Base-by-base conservation (phyloP, 2,329 filamentous ascomycete species). In the Tolypocladium nubicola region DNA sequence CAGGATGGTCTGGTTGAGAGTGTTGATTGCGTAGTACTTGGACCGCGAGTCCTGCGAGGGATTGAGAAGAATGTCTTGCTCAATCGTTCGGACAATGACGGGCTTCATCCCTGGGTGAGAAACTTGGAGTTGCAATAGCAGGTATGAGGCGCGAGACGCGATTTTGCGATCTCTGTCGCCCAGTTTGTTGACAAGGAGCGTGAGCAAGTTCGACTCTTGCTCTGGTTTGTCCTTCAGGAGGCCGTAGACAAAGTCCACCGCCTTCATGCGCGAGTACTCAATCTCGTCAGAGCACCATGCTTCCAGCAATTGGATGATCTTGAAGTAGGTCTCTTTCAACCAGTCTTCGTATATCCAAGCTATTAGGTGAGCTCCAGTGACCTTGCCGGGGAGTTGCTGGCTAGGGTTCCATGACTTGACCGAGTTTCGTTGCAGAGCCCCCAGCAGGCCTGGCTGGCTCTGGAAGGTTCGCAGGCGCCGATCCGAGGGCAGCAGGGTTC, bases 111-210 rank as follows among this genome's bases (percentile, higher is more conserved):
- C 81, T 0, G 94, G 94, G 70, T 99, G 94, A 0, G 87, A 85
- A 59, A 86, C 88, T 67, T 97, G 84, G 9, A 99, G 79, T 69
- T 99, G 94, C 55, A 99, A 79, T n/a, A 99, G 78, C 50, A 97
- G 81, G 71, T 96, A 96, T 0, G 94, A 97, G 2, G 93, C 88
- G 59, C 92, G 85, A 4, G 94, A 99, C 1, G 94, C 87, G 65
- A 99, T 95, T 73, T 97, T 99, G 70, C 91, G 91, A 63, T 96
- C 90, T 50, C 88, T 89, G 69, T 99, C 94, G 65, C 95, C 93
- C 33, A 99, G 83, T 73, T 99, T 99, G 77, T 97, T 97, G 64
- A 99, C 90, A 58, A 99, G 76, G 57, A 99, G 77, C 56, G 93
- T 86, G 60, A 99, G 77, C 61, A 99, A 76, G 70, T 99, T 99